These are phyloP conservation scores for Aspergillus pseudoviridinutans DNA, from an alignment of 2,329 filamentous ascomycete genomes.

Conservation along the genomic window DNA sequence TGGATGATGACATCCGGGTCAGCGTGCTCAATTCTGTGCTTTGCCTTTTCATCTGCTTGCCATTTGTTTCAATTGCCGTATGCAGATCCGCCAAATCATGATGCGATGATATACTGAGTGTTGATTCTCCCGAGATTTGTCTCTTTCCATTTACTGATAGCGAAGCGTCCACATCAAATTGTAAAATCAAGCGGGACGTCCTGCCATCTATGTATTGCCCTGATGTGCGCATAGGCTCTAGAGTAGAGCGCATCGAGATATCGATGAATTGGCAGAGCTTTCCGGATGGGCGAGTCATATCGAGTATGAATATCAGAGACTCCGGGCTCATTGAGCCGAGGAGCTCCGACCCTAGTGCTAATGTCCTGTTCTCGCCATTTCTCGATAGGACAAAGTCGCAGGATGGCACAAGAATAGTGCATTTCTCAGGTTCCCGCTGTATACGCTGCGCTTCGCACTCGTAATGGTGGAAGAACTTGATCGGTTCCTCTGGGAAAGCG, in stretches of 20 bases:
- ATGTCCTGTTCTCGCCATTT: not conserved
- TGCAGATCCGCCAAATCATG: conserved; percentile 8
- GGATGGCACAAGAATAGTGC: not conserved
- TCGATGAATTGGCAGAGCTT: conserved; percentile 6
- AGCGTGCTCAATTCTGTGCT: not conserved
- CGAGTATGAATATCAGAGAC: conserved; percentile 9
- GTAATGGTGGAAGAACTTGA: conserved; percentile 8
- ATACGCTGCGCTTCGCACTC: not conserved
- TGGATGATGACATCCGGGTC: conserved; percentile 10
- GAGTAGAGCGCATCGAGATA: conserved; percentile 2
- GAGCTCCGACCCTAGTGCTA: conserved; percentile 2
- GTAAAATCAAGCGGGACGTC: conserved; percentile 1
- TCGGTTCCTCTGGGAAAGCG: not conserved
- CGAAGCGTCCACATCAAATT: not conserved
- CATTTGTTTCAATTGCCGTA: conserved; percentile 1
- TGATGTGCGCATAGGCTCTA: not conserved
- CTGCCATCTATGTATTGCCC: not conserved
- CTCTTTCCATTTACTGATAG: conserved; percentile 9
- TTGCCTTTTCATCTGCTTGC: not conserved
- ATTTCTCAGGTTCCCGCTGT: not conserved
- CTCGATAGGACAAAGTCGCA: conserved; percentile 10
- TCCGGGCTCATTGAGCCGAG: conserved; percentile 1
- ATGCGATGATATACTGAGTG: conserved; percentile 5
- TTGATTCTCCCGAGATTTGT: not conserved
- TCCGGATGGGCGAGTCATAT: not conserved